Conservation (phyloP, 108 stramenopile genomes). For the Mayamaea pseudoterrestris region DNA sequence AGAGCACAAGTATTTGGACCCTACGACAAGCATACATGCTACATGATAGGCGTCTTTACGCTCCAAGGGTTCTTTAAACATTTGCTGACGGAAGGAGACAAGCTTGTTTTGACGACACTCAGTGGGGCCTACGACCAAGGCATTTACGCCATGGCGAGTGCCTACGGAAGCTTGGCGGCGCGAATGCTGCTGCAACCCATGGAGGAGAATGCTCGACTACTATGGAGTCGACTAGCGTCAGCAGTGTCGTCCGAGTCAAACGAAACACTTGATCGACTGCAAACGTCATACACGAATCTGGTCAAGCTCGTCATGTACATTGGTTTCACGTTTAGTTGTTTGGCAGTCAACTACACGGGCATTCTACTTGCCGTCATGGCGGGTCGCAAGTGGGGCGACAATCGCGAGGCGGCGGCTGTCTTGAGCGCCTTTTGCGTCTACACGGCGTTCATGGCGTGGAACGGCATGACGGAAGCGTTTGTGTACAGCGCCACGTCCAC, state of each 20-base stretch:
- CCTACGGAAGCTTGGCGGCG: slow-evolving; percentile 66
- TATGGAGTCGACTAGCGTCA: slow-evolving; percentile 54
- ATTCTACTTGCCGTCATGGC: slow-evolving; percentile 55
- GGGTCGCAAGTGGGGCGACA: slow-evolving; percentile 57
- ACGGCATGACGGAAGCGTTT: slow-evolving; percentile 93
- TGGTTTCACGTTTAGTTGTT: slow-evolving; percentile 54
- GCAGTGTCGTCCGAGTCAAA: background rate
- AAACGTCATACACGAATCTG: slow-evolving; percentile 40
- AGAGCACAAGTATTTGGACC: background rate
- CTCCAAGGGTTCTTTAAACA: slow-evolving; percentile 81
- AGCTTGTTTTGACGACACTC: slow-evolving; percentile 43
- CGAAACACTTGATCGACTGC: slow-evolving; percentile 6
- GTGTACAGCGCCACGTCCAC: slow-evolving; percentile 64
- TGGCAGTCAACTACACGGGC: slow-evolving; percentile 72
- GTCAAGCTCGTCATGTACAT: slow-evolving; percentile 61
- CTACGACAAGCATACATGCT: slow-evolving; percentile 31
- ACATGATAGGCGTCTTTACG: slow-evolving; percentile 46
- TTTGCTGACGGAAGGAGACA: slow-evolving; percentile 75
- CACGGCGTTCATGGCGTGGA: slow-evolving; percentile 81
- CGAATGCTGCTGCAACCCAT: slow-evolving; percentile 78
- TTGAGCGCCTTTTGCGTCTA: slow-evolving; percentile 86
- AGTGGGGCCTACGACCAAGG: slow-evolving; percentile 70
- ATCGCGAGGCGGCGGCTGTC: slow-evolving; percentile 51
- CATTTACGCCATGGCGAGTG: slow-evolving; percentile 71
- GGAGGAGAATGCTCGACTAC: slow-evolving; percentile 79